These are phyloP conservation scores for Pleurotus giganteus DNA, from an alignment of 768 basidiomycete species.

Conservation along the genomic window DNA sequence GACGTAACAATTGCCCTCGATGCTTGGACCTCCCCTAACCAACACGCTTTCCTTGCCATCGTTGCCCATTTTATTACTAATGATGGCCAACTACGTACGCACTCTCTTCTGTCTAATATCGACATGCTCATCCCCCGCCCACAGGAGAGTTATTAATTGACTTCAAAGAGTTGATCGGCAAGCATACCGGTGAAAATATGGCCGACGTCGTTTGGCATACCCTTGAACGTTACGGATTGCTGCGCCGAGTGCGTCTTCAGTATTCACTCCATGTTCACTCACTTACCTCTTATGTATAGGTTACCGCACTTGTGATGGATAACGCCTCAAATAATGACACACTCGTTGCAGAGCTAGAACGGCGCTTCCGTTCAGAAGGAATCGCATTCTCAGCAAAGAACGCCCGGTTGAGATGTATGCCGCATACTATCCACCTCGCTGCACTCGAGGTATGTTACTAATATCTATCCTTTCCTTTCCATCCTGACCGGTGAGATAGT, in stretches of 20 bases:
- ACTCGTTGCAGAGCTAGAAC: slow-evolving; percentile 20
- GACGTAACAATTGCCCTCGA: slow-evolving; percentile 22
- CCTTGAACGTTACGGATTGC: slow-evolving; percentile 23
- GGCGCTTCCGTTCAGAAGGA: slow-evolving; percentile 9
- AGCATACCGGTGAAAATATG: slow-evolving; percentile 34
- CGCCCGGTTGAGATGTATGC: slow-evolving; percentile 31
- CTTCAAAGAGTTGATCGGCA: slow-evolving; percentile 30
- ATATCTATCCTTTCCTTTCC: no score
- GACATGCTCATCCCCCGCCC: not conserved
- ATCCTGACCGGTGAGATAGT: no score
- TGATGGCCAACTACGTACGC: slow-evolving; percentile 18
- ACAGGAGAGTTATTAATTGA: slow-evolving; percentile 35
- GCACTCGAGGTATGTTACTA: slow-evolving; percentile 30
- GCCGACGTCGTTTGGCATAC: slow-evolving; percentile 30
- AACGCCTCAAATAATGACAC: slow-evolving; percentile 38
- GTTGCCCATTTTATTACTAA: slow-evolving; percentile 22
- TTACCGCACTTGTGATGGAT: slow-evolving; percentile 31
- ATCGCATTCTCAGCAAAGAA: slow-evolving; percentile 23
- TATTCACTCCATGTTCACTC: no score
- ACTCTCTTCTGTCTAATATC: not conserved
- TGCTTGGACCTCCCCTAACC: slow-evolving; percentile 25
- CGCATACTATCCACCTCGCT: slow-evolving; percentile 37
- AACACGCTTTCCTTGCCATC: slow-evolving; percentile 22
- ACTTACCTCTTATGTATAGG: no score
- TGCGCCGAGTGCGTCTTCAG: slow-evolving; percentile 4